Evolutionary conservation across 352 stramenopile genomes (phyloP).

Genomic region (Globisporangium carolinianum): DNA sequence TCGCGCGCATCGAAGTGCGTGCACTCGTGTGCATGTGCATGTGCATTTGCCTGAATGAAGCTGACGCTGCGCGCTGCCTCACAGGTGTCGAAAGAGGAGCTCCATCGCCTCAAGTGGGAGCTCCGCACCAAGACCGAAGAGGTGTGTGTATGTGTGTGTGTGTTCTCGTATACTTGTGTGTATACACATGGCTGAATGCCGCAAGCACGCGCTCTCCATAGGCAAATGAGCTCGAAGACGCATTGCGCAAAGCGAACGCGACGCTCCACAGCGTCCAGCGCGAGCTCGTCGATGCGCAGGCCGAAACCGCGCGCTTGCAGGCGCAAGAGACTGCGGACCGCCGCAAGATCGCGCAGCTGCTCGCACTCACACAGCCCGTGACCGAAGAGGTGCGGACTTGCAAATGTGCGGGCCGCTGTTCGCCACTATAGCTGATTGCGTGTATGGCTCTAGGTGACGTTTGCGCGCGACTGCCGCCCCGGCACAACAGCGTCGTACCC

Average conservation of each 20-base stretch:
- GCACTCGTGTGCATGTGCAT: neutral
- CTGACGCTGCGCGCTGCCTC: neutral
- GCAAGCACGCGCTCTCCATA: slow-evolving; percentile 11
- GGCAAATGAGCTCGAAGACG: slow-evolving; percentile 51
- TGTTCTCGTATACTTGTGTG: slow-evolving; percentile 6
- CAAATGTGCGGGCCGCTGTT: neutral
- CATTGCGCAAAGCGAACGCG: slow-evolving; percentile 46
- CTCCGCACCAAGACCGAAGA: slow-evolving; percentile 57
- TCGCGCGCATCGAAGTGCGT: slow-evolving; percentile 50
- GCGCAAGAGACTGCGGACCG: slow-evolving; percentile 71
- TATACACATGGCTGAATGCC: no score
- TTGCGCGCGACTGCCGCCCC: slow-evolving; percentile 67
- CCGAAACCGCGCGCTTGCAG: slow-evolving; percentile 59
- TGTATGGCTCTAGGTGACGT: slow-evolving; percentile 38
- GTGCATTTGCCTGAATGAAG: neutral
- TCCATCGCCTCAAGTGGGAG: slow-evolving; percentile 71
- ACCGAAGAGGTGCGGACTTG: slow-evolving; percentile 42
- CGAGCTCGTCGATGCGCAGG: slow-evolving; percentile 52
- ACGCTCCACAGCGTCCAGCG: slow-evolving; percentile 58
- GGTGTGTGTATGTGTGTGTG: slow-evolving; percentile 15
- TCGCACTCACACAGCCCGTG: slow-evolving; percentile 77
- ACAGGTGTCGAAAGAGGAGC: slow-evolving; percentile 70
- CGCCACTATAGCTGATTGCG: neutral
- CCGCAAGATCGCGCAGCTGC: slow-evolving; percentile 75
- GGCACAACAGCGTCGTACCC: slow-evolving; percentile 46